phyloP scores from a whole-genome alignment of 176 grass and related monocot genomes.

The Triticum aestivum region IWGSC_CS_RefSeq_v2.1 NC_057794.1:139045921-139046420 shows the following conservation, averaged over 20 bases:
- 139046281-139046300: background rate
- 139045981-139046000: constrained; percentile 81
- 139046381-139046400: background rate
- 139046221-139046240: constrained; percentile 27
- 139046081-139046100: constrained; percentile 19
- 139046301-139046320: constrained; percentile 1
- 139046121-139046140: constrained; percentile 35
- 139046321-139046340: background rate
- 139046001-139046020: background rate
- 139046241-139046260: constrained; percentile 34
- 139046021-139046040: constrained; percentile 34
- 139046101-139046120: constrained; percentile 44
- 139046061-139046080: constrained; percentile 14
- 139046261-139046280: background rate
- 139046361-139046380: background rate
- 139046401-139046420: background rate
- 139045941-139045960: constrained; percentile 92
- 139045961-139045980: constrained; percentile 74
- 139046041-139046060: constrained; percentile 56
- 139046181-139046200: constrained; percentile 55
- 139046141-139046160: constrained; percentile 21
- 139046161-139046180: constrained; percentile 49
- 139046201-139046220: constrained; percentile 58
- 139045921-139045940: constrained; percentile 95
- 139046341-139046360: background rate